A percentile compares a stretch with the other conserved stretches of the same genome.
phyloP scores from a whole-genome alignment of 192 early-diverging fungal species.

The Umbelopsis sp. region DNA sequence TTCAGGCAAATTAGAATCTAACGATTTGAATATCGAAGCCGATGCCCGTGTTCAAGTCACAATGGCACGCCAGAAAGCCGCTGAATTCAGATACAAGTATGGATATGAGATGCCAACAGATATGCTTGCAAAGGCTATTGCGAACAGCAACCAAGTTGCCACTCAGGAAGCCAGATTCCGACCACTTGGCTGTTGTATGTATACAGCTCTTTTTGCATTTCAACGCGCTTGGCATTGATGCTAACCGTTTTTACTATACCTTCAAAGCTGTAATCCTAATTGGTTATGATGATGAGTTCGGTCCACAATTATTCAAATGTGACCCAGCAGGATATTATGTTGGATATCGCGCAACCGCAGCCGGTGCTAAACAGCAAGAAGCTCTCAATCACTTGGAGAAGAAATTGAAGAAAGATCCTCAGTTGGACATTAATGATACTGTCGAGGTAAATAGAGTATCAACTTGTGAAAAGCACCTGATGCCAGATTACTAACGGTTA shows the following conservation, averaged over 20 bases:
- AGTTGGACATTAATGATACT: conserved; percentile 81
- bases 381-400: conserved; percentile 96
- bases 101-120: conserved; percentile 97
- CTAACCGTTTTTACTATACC: conserved; percentile 34
- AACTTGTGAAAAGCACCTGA: too few relatives aligned
- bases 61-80: conserved; percentile 93
- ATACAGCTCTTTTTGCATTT: background rate
- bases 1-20: too few relatives aligned
- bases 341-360: conserved; percentile 94
- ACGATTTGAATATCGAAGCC: conserved; percentile 45
- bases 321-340: conserved; percentile 99
- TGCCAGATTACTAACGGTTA: background rate
- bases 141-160: conserved; percentile 98
- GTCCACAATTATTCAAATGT: conserved; percentile 96
- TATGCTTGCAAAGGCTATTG: conserved; percentile 96
- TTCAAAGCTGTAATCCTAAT: conserved; percentile 87
- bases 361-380: conserved; percentile 95
- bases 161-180: conserved; percentile 99
- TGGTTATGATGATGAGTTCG: conserved; percentile 93
- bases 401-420: conserved; percentile 92
- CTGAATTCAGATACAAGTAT: conserved; percentile 98
- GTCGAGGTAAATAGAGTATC: conserved; percentile 70
- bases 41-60: conserved; percentile 93
- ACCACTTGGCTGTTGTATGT: conserved; percentile 92
- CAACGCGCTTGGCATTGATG: background rate